Base-by-base conservation (phyloP, 2,329 filamentous ascomycete species). In the Bipolaris sorokiniana region DNA sequence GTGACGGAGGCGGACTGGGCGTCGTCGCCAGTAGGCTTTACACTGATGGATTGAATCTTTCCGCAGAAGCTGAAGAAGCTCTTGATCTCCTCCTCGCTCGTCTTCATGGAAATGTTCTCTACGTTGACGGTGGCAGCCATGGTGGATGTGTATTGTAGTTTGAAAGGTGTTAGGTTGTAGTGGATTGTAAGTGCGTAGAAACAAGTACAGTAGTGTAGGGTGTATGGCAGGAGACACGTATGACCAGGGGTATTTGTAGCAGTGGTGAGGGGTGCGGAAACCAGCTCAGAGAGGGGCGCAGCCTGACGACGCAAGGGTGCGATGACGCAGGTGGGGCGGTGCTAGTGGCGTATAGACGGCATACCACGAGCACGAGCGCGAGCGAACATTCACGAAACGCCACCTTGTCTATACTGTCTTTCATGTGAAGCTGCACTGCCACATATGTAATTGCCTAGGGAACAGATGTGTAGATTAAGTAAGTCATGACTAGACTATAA, bases 31-130 rank as follows among this genome's bases (percentile, higher is more conserved):
- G 78, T 82, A 48, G 88, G 79, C 26, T 87, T 91, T 72, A 97
- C 85, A 57, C 91, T 88, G 76, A 99, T 84, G 69, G 86, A 85
- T 66, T 87, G 88, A 77, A 99, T 96, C 84, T 97, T 98, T 77
- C 95, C 95, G 44, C 86, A 88, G 79, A 98, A 98, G 83, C 90
- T 95, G 84, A 99, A 99, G 84, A 99, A 99, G 76, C 97, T 93
- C 74, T 87, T 88, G 70, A 99, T 88, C 80, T 98, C 92, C 80
- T 93, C 89, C 79, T 99, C 92, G 67, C 86, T 87, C 55, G 94
- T 97, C 76, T 88, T 80, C 62, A 83, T 76, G 67, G 90, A 88
- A 80, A 99, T 97, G 82, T 95, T 93, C 81, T 90, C 90, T 72
- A 98, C 93, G 81, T 93, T 82, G 64, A 97, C 91, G 48, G 90